Base-by-base conservation (phyloP, 139 green algal species). In the Chlorella sp. region DNA sequence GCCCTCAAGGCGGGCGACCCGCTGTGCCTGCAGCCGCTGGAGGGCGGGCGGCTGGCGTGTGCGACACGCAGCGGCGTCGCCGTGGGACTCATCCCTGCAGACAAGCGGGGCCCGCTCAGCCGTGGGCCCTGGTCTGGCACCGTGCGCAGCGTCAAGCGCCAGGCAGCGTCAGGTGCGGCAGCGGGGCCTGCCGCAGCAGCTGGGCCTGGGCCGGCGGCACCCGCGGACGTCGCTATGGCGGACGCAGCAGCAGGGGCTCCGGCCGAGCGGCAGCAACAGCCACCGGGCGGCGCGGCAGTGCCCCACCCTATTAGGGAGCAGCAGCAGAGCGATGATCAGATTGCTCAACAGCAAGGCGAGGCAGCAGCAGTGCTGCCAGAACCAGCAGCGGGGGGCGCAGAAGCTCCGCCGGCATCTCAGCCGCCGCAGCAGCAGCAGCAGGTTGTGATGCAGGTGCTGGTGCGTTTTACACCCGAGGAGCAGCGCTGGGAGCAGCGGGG, bases 121-220 rank as follows among this genome's bases (percentile, higher is more conserved):
- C 75, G 85, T 32, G 85, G 85, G 30, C 69, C 71, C 19, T 89
- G 71, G 71, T 83, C 85, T 0, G 85, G 85, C 85, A 89, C 71
- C 0, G 85, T 89, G n/a, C 85, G 85, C 42, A 89, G 71, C 71
- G 85, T 89, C n/a, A 82, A 83, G 71, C 85, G 85, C 28, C 66
- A 75, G 37, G 22, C 9, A 4, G 64, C 12, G 42, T 3, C 53
- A 14, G 21, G n/a, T 48, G 69, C 69, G 34, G 84, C 64, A 79
- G 83, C 84, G 32, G 37, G 12, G 0, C 36, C 11, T 37, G 37
- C 36, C 36, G 5, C 21, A 22, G 76, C 76, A 12, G 2, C 37
- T 26, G 39, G 24, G 39, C 34, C 68, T 22, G 32, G 18, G 60
- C 28, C 19, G 5, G 40, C 68, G 40, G 57, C 60, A 19, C 11